Base-by-base conservation (phyloP, 192 early-diverging fungal species). In the Coemansia javaensis region DNA sequence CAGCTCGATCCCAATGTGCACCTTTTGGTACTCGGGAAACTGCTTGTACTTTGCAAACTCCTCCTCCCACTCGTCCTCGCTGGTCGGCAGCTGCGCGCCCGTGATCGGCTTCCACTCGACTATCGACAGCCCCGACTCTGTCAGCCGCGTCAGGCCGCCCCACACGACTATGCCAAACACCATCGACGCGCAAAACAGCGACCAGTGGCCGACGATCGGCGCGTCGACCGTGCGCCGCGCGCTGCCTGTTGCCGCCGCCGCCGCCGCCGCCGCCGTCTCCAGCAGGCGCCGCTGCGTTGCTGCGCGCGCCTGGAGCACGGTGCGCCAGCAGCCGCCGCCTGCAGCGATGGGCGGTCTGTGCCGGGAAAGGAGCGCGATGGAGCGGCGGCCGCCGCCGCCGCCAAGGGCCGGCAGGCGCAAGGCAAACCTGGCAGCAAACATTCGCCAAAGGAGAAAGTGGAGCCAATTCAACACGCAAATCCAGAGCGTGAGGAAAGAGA, bases 21-120 rank as follows among this genome's bases (percentile, higher is more conserved):
- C 72, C 84, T 89, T 77, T 68, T 92, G 91, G 71, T 93, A 98
- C 75, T 98, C 96, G 21, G 96, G 96, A 49, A 88, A 95, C 77
- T 90, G 86, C 64, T 98, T 95, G 82, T 98, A 98, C 75, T 97
- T 98, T 66, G 87, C 84, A 81, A 96, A 96, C 79, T 98, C 96
- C 35, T 78, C 81, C 42, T 84, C 75, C 96, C 96, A 98, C 44
- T 93, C 90, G 18, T 74, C 65, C 40, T 92, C 79, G 30, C 83
- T 86, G 25, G 83, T 64, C 5, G 96, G 96, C 41, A 89, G 90
- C 60, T 85, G 85, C 79, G 94, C 90, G 7, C 96, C 96, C 25
- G 83, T 85, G 56, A 98, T 93, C 39, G 93, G 64, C 27, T 93
- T 93, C 96, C 96, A 98, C 59, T 98, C 96, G 30, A 85, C 84